Evolutionary conservation across 306 rosid genomes (phyloP).

Genomic region (Canavalia gladiata): DNA sequence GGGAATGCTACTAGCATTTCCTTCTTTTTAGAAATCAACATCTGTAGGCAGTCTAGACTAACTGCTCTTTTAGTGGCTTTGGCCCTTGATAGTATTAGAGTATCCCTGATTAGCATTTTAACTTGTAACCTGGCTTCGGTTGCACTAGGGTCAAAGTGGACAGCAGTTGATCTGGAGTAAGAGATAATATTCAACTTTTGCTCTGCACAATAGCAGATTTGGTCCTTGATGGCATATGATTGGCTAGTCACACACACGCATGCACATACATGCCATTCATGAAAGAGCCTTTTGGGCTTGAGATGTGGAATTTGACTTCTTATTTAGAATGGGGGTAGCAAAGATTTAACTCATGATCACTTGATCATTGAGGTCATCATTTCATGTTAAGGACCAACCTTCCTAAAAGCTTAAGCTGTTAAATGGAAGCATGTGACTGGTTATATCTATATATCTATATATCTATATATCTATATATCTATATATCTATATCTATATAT

Average conservation of each 20-base stretch:
- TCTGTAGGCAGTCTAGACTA: slow-evolving; percentile 21
- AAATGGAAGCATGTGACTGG: slow-evolving; percentile 23
- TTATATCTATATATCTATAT: background rate
- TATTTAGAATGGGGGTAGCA: background rate
- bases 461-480: background rate
- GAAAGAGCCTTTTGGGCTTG: background rate
- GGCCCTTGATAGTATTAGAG: background rate
- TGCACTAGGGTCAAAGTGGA: slow-evolving; percentile 19
- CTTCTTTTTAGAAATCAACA: slow-evolving; percentile 15
- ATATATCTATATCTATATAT: background rate
- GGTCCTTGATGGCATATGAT: background rate
- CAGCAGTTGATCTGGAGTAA: background rate
- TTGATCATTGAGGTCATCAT: slow-evolving; percentile 30
- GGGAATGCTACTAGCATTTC: background rate
- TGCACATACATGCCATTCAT: background rate
- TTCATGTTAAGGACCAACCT: slow-evolving; percentile 28
- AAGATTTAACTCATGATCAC: slow-evolving; percentile 6
- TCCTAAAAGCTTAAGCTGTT: background rate
- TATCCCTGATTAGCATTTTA: background rate
- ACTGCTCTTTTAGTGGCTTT: slow-evolving; percentile 17
- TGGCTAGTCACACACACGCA: too few relatives aligned
- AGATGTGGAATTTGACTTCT: slow-evolving; percentile 25
- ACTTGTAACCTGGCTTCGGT: background rate
- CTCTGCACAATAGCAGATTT: background rate
- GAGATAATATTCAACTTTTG: slow-evolving; percentile 4